These are phyloP conservation scores for Parasitella parasitica DNA, from an alignment of 371 early-diverging fungal genomes.

Conservation along the genomic window DNA sequence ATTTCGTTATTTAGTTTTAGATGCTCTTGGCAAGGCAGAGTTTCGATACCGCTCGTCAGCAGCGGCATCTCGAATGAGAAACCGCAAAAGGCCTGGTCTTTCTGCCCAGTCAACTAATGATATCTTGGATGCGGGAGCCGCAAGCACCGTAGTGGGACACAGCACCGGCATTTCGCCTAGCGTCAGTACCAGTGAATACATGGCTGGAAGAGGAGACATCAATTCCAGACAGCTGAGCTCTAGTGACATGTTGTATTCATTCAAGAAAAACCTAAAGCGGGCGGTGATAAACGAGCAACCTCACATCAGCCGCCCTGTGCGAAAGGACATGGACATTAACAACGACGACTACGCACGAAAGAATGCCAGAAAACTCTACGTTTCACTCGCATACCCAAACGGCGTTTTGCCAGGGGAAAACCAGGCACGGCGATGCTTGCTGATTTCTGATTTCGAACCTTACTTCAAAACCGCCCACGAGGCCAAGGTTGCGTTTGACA, in stretches of 20 bases:
- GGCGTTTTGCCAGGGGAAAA: conserved; percentile 9
- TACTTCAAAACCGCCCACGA: conserved; percentile 54
- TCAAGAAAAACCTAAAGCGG: conserved; percentile 27
- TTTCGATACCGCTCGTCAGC: background rate
- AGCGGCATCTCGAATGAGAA: background rate
- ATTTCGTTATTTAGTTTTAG: background rate
- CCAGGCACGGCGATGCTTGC: conserved; percentile 23
- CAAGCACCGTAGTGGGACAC: background rate
- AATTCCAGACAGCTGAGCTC: background rate
- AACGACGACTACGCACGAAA: conserved; percentile 29
- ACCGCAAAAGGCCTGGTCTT: background rate
- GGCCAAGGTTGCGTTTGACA: conserved; percentile 58
- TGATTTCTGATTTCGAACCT: conserved; percentile 50
- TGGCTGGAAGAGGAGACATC: background rate
- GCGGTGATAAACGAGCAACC: conserved; percentile 31
- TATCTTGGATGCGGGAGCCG: background rate
- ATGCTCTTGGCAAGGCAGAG: background rate
- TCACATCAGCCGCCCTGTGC: conserved; percentile 1
- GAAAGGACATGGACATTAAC: conserved; percentile 26
- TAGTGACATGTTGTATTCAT: conserved; percentile 14
- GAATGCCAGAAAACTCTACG: conserved; percentile 33
- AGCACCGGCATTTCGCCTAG: background rate
- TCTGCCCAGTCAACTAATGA: background rate
- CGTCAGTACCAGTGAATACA: background rate
- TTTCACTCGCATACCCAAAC: conserved; percentile 26